phyloP scores from a whole-genome alignment of 192 early-diverging fungal species.

The Anaeromyces robustus region DNA sequence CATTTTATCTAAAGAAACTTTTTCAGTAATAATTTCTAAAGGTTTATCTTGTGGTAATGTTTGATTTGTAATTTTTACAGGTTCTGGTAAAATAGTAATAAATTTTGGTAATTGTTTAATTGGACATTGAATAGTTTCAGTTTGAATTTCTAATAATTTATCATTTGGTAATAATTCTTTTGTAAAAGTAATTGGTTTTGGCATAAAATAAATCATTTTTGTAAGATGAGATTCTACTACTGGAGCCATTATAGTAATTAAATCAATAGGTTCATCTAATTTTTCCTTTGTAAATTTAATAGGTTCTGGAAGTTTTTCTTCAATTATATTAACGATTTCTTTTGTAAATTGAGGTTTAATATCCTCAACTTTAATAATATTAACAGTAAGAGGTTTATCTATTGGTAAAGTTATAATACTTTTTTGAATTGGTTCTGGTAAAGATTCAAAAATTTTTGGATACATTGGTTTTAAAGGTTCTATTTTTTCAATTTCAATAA shows the following conservation, averaged over 20 bases:
- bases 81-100: too few relatives aligned
- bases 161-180: neutral
- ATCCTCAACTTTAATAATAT: neutral
- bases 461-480: neutral
- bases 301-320: neutral
- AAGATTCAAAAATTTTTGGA: neutral
- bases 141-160: neutral
- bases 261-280: neutral
- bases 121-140: too few relatives aligned
- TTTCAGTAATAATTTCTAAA: neutral
- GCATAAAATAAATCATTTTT: neutral
- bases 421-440: neutral
- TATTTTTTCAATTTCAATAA: neutral
- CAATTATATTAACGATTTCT: neutral
- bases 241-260: neutral
- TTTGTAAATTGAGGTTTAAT: neutral
- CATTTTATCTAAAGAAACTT: neutral
- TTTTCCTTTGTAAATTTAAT: neutral
- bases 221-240: neutral
- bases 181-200: neutral
- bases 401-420: neutral
- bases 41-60: neutral
- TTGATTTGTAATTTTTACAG: neutral
- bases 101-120: too few relatives aligned
- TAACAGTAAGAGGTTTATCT: neutral